Percentiles rank a stretch among this genome's conserved stretches.
phyloP scores from a whole-genome alignment of 1,139 yeast species.

The Suhomyces ambrosiae region DNA sequence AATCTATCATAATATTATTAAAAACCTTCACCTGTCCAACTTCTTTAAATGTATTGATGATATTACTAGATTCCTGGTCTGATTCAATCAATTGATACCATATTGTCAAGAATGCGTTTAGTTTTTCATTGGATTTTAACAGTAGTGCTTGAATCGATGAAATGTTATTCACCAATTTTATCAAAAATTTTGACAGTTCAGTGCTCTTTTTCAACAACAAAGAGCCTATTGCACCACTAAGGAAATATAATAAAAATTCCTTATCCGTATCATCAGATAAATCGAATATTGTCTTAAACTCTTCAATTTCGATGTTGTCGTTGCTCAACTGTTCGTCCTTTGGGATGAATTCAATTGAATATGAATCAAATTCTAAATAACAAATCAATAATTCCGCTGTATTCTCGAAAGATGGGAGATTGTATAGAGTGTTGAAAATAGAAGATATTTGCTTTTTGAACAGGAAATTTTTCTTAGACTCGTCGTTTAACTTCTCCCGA shows the following conservation, averaged over 20 bases:
- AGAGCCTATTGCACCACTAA: constrained; percentile 30
- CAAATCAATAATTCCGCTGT: constrained; percentile 41
- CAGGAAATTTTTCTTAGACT: not conserved
- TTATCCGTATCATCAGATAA: constrained; percentile 23
- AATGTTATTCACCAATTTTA: constrained; percentile 26
- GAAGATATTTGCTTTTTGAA: constrained; percentile 2
- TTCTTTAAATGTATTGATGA: constrained; percentile 27
- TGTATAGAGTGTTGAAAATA: constrained; percentile 23
- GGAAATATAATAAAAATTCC: constrained; percentile 26
- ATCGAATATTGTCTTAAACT: constrained; percentile 27
- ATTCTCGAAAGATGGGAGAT: constrained; percentile 21
- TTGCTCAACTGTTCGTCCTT: constrained; percentile 16
- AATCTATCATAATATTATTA: constrained; percentile 26
- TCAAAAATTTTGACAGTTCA: constrained; percentile 20
- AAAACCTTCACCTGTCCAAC: constrained; percentile 30
- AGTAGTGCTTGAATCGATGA: constrained; percentile 26
- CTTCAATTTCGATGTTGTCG: constrained; percentile 22
- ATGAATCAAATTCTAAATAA: constrained; percentile 46
- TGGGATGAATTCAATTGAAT: constrained; percentile 29
- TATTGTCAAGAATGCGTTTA: constrained; percentile 28
- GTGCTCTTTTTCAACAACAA: constrained; percentile 21
- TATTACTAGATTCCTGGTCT: constrained; percentile 19
- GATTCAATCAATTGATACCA: constrained; percentile 33
- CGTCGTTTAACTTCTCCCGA: not conserved
- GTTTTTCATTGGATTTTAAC: constrained; percentile 22